Conservation (phyloP, 2,329 filamentous ascomycete species). For the Neopestalotiopsis sp. region DNA sequence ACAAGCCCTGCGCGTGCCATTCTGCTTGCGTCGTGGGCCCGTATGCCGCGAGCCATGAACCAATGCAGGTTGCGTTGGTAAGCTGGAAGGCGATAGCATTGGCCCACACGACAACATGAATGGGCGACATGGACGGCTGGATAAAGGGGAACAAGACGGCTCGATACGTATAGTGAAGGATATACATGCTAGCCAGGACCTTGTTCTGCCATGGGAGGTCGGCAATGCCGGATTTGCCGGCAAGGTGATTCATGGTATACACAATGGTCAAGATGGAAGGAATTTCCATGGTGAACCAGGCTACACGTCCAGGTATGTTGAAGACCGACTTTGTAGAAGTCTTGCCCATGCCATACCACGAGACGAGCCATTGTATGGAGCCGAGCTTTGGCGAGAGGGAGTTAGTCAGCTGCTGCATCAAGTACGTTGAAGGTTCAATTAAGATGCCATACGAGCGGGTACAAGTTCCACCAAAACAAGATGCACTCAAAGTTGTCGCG, state of each 20-base stretch:
- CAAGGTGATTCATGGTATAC: conserved; percentile 78
- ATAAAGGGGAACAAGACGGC: conserved; percentile 82
- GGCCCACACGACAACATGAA: conserved; percentile 72
- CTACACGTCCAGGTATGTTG: conserved; percentile 88
- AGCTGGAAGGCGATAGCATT: conserved; percentile 77
- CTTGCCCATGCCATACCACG: conserved; percentile 92
- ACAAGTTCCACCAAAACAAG: conserved; percentile 59
- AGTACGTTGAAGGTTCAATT: background rate
- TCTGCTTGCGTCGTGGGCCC: conserved; percentile 66
- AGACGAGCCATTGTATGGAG: conserved; percentile 74
- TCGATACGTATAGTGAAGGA: conserved; percentile 90
- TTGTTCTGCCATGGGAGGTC: conserved; percentile 79
- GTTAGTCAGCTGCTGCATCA: background rate
- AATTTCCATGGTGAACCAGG: conserved; percentile 88
- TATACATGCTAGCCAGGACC: conserved; percentile 73
- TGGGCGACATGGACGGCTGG: conserved; percentile 91
- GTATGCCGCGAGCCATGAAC: conserved; percentile 83
- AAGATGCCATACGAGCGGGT: conserved; percentile 52
- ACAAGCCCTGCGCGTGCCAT: conserved; percentile 50
- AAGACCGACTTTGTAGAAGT: conserved; percentile 76
- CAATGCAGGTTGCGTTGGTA: conserved; percentile 78
- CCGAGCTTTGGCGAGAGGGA: conserved; percentile 61
- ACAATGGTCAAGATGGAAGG: conserved; percentile 78
- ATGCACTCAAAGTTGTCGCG: conserved; percentile 61
- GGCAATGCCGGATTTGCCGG: conserved; percentile 59